Base-by-base conservation (phyloP, 2,329 filamentous ascomycete species). In the Fusarium hainanense region DNA sequence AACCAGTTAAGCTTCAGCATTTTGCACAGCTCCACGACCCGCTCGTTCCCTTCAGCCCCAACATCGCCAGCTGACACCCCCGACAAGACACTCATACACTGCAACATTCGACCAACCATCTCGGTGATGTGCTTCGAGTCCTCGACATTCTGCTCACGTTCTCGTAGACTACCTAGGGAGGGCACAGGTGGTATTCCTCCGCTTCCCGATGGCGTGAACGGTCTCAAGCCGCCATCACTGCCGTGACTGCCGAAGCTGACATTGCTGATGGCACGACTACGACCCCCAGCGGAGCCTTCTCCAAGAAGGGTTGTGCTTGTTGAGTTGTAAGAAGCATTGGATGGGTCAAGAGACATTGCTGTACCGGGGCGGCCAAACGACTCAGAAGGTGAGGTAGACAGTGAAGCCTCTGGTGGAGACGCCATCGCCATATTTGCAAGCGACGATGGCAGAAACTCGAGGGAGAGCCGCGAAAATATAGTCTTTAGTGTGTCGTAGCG, bases 1-100 rank as follows among this genome's bases (percentile, higher is more conserved):
- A 99, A 86, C 96, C 96, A 99, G 79, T 99, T 99, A 75, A 98
- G 89, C 81, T 98, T 99, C 66, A 99, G 83, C 73, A 96, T 90
- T 76, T 93, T 91, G 60, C 92, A 93, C 67, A 99, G 83, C 75
- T 94, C 88, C 66, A 95, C 92, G 75, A 98, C 92, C 80, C 91
- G 93, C 59, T 86, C 87, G 77, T 95, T 93, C 3, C 88, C 86
- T 40, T 91, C 89, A 69, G 97, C 93, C 21, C 88, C 87, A 1
- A 84, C 89, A 49, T 75, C 78, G 12, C 87, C 88, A 1, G 65
- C 66, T 12, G 54, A 63, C 1, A 85, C 89, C 47, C 76, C 90
- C 5, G 93, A 92, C 23, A 99, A 84, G 10, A 99, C 94, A 77
- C 92, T 95, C 80, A 98, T 91, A 79, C 96, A 99, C 82, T 99